Percentiles rank a stretch among this genome's conserved stretches.
Conservation (phyloP, 805 yeast species). For the Saturnispora saitoi region DNA sequence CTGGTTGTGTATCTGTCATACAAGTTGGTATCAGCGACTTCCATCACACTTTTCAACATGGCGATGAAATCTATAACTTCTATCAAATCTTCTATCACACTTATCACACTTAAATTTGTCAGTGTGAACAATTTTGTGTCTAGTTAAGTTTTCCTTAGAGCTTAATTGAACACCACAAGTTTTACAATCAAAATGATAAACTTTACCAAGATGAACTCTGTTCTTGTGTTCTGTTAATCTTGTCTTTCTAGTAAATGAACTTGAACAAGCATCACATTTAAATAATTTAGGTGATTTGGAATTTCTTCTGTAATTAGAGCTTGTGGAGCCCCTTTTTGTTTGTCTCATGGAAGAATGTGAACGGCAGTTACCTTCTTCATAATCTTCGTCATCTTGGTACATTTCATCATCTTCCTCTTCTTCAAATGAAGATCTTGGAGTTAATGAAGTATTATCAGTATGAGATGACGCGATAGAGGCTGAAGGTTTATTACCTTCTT, state of each 20-base stretch:
- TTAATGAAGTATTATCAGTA: background rate
- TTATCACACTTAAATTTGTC: slow-evolving; percentile 20
- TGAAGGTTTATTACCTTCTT: background rate
- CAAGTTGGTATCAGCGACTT: no score
- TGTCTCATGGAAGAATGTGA: background rate
- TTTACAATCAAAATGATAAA: slow-evolving; percentile 16
- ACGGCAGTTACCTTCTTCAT: background rate
- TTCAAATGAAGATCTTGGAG: background rate
- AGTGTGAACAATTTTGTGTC: slow-evolving; percentile 24
- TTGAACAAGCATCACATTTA: slow-evolving; percentile 17
- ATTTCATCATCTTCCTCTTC: slow-evolving; percentile 1
- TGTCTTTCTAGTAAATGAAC: slow-evolving; percentile 23
- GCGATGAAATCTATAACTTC: slow-evolving; percentile 20
- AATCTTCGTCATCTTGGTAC: background rate
- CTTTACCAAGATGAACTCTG: slow-evolving; percentile 19
- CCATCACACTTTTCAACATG: slow-evolving; percentile 19
- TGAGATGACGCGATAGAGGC: background rate
- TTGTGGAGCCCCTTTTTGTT: background rate
- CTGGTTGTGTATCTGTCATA: background rate
- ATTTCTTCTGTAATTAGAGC: background rate
- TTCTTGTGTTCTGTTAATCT: slow-evolving; percentile 21
- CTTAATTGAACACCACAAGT: slow-evolving; percentile 18
- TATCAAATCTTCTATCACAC: slow-evolving; percentile 22
- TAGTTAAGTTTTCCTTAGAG: slow-evolving; percentile 23
- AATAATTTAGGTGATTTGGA: slow-evolving; percentile 13